Percentiles rank a stretch among this genome's conserved stretches.
These are phyloP conservation scores for Adenanthera pavonina DNA, from an alignment of 306 rosid species.

Conservation along the genomic window DNA sequence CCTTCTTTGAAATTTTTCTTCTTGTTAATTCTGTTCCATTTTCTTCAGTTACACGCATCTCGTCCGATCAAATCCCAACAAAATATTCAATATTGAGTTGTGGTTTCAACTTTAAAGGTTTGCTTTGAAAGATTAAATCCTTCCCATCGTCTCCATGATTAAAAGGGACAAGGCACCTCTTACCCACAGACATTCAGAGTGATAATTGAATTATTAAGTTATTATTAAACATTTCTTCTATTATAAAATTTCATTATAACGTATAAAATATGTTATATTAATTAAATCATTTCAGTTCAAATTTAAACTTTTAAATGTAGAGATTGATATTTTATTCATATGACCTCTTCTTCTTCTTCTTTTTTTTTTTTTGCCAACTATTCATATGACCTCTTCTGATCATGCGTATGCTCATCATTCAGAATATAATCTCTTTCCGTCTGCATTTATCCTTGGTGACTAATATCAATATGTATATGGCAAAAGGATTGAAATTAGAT, in stretches of 20 bases:
- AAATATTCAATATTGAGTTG: no score
- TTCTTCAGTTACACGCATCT: background rate
- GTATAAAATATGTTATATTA: no score
- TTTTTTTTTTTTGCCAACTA: no score
- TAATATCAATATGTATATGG: background rate
- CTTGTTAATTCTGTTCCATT: background rate
- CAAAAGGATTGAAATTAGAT: slow-evolving; percentile 20
- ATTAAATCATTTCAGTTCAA: no score
- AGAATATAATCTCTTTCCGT: background rate
- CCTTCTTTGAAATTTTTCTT: background rate
- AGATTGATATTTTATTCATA: no score
- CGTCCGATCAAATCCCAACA: background rate
- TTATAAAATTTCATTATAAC: no score
- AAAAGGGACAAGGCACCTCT: background rate
- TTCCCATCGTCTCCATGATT: background rate
- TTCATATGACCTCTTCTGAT: no score
- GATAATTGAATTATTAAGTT: background rate
- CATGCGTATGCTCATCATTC: background rate
- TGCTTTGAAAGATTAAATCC: slow-evolving; percentile 16
- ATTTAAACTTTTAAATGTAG: no score
- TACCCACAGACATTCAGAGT: background rate
- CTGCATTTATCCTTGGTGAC: background rate
- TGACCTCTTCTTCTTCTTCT: no score
- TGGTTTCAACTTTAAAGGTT: background rate
- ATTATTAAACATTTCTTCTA: background rate